Base-by-base conservation (phyloP, 2,329 filamentous ascomycete species). In the Ceratocystis colombiana region DNA sequence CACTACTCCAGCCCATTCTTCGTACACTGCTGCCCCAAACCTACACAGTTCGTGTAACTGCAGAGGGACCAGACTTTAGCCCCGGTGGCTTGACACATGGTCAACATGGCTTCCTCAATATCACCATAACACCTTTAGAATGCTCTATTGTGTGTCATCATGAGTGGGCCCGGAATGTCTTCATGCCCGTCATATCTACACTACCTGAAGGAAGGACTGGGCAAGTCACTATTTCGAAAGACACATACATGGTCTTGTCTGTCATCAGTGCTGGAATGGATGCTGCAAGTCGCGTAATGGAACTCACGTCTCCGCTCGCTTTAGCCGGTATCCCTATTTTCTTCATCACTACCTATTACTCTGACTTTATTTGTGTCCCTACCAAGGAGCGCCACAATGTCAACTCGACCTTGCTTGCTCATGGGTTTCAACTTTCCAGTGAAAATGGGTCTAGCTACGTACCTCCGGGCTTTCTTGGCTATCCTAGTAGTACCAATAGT, bases 311-410 rank as follows among this genome's bases (percentile, higher is more conserved):
- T 64, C 94, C 93, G 4, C 80, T 97, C 41, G 93, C 94, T 33
- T 82, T 96, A 73, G 93, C 93, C 62, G 90, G 90, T 71, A 94
- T 97, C 64, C 89, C 93, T 64, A 96, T 99, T 73, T 96, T 97
- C 79, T 97, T 97, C 81, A 96, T 96, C 74, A 96, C 93, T 2
- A 96, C 91, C 41, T 99, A 97, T 76, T 97, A 96, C 76, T 94
- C 89, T 44, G 93, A 99, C 77, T 97, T 96, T 76, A 95, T 99
- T 71, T 82, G 97, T 45, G 90, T 96, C 0, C 92, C 94, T 0
- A 81, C 81, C 64, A 88, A 86, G 73, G 85, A 88, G 72, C 85
- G 88, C 63, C 78, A 82, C 30, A 87, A 86, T 48, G 92, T 97
- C 61, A 84, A 90, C 44, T 80, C 85, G 67, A 88, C 90, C 0